Conservation (phyloP, 176 grass and related monocot species). For the Oryza brachyantha region DNA sequence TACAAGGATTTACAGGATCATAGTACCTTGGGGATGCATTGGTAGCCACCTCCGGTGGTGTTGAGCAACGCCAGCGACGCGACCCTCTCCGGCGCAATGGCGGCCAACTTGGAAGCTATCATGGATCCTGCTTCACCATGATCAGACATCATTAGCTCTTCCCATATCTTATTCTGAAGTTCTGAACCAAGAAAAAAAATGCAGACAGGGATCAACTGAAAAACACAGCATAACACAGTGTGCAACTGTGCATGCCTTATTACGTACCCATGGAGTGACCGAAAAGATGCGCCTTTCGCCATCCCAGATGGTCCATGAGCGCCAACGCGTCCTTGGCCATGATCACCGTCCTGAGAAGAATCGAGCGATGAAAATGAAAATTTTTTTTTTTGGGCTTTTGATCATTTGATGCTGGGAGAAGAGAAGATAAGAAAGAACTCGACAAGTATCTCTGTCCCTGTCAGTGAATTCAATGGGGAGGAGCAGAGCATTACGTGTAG, state of each 20-base stretch:
- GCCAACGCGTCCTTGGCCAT: conserved; percentile 74
- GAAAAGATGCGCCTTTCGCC: conserved; percentile 60
- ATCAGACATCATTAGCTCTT: not conserved
- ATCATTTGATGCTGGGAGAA: no score
- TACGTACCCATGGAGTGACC: conserved; percentile 89
- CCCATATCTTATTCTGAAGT: not conserved
- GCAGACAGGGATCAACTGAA: not conserved
- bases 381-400: no score
- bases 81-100: conserved; percentile 52
- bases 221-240: not conserved
- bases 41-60: conserved; percentile 62
- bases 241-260: not conserved
- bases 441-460: no score
- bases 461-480: not conserved
- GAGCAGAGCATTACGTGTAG: conserved; percentile 44
- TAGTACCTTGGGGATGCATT: conserved; percentile 76
- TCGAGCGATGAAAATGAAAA: not conserved
- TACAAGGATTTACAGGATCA: not conserved
- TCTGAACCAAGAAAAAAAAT: not conserved
- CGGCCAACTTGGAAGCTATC: conserved; percentile 71
- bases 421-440: no score
- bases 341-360: conserved; percentile 51
- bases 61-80: conserved; percentile 67
- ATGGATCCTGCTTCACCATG: conserved; percentile 49
- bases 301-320: conserved; percentile 65